phyloP scores from a whole-genome alignment of 768 basidiomycete species.

The Tylopilus cervinicoccineus region DNA sequence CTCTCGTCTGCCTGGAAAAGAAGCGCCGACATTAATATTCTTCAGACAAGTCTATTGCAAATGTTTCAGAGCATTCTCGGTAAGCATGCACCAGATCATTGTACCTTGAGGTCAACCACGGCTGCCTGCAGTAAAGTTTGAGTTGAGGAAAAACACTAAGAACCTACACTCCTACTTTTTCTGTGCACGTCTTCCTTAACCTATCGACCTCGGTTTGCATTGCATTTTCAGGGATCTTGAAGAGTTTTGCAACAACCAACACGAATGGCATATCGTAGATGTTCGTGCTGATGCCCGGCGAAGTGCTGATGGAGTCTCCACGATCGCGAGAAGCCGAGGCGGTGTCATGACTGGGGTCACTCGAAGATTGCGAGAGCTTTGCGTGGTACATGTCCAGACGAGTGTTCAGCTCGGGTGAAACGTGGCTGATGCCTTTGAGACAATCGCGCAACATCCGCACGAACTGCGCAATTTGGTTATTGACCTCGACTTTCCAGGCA shows the following conservation, averaged over 20 bases:
- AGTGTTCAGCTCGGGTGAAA: constrained; percentile 76
- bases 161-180: constrained; percentile 49
- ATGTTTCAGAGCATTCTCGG: constrained; percentile 5
- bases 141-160: not conserved
- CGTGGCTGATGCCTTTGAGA: constrained; percentile 66
- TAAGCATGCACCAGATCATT: not conserved
- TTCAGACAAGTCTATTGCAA: constrained; percentile 69
- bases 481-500: constrained; percentile 90
- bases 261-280: constrained; percentile 80
- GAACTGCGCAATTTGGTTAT: constrained; percentile 88
- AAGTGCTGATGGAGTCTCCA: constrained; percentile 41
- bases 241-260: constrained; percentile 60
- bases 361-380: constrained; percentile 65
- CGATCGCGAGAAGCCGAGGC: constrained; percentile 55
- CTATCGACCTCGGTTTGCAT: constrained; percentile 73
- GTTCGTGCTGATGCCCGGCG: constrained; percentile 38
- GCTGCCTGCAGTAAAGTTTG: constrained; percentile 56
- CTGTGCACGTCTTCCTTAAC: constrained; percentile 60
- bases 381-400: constrained; percentile 82
- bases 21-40: constrained; percentile 77
- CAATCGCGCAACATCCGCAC: constrained; percentile 83
- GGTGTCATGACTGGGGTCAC: constrained; percentile 66
- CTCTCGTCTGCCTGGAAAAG: constrained; percentile 81
- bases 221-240: constrained; percentile 66
- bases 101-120: constrained; percentile 80